Conservation (phyloP, 176 grass and related monocot species). For the Oryza nivara region DNA sequence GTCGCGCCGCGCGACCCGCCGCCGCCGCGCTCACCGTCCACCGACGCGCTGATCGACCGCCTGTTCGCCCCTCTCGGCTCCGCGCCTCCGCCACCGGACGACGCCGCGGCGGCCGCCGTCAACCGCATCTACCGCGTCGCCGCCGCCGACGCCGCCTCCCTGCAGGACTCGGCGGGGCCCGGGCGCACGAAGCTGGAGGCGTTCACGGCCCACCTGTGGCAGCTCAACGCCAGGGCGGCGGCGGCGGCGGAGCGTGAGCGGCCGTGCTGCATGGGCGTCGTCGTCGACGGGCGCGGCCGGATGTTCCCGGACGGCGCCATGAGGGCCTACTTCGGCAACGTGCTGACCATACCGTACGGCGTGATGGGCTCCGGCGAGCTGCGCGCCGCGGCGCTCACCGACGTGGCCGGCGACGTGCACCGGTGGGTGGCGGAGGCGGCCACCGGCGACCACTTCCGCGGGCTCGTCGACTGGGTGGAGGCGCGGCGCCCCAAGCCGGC, state of each 20-base stretch:
- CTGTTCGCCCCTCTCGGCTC: constrained; percentile 45
- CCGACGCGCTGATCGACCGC: constrained; percentile 52
- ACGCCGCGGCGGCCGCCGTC: background rate
- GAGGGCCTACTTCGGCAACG: constrained; percentile 68
- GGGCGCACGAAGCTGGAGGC: constrained; percentile 58
- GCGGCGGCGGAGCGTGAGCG: background rate
- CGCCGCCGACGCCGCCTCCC: constrained; percentile 35
- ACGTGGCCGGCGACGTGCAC: constrained; percentile 62
- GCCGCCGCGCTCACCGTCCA: constrained; percentile 12
- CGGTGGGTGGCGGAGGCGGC: constrained; percentile 48
- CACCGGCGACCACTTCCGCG: constrained; percentile 60
- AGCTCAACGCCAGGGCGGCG: constrained; percentile 40
- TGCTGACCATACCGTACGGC: constrained; percentile 70
- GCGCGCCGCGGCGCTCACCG: constrained; percentile 32
- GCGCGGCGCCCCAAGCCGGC: constrained; percentile 46
- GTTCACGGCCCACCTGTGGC: constrained; percentile 79
- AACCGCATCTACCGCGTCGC: constrained; percentile 71
- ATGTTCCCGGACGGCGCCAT: constrained; percentile 39
- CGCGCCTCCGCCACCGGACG: background rate
- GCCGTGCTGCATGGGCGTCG: constrained; percentile 69
- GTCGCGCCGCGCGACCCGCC: constrained; percentile 48
- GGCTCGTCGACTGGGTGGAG: constrained; percentile 66
- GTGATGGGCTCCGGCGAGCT: constrained; percentile 25
- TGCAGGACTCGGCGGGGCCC: constrained; percentile 40
- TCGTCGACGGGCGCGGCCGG: constrained; percentile 65